Evolutionary conservation across 2,329 filamentous ascomycete genomes (phyloP).

Genomic region (Sarocladium brachiariae): DNA sequence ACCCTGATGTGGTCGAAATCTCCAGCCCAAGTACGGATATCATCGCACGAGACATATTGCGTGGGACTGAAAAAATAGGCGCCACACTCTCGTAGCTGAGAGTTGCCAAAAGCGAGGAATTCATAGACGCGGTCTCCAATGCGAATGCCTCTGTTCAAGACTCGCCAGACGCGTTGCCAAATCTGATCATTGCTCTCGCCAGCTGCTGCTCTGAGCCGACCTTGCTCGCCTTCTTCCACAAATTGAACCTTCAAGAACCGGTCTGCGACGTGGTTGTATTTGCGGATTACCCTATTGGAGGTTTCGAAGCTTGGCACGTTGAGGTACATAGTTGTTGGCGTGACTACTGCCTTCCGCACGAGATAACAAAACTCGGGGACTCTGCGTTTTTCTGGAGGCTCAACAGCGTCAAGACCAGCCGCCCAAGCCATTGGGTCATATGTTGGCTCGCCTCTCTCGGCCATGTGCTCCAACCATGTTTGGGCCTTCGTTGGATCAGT

Average conservation of each 20-base stretch:
- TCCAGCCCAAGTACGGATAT: slow-evolving; percentile 84
- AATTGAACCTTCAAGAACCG: slow-evolving; percentile 88
- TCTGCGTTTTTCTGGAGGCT: slow-evolving; percentile 38
- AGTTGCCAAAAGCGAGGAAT: slow-evolving; percentile 92
- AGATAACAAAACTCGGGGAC: slow-evolving; percentile 68
- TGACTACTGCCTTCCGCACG: slow-evolving; percentile 71
- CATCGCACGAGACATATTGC: slow-evolving; percentile 57
- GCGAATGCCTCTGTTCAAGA: slow-evolving; percentile 69
- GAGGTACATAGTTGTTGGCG: slow-evolving; percentile 76
- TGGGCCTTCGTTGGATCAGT: slow-evolving; percentile 43
- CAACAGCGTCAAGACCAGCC: slow-evolving; percentile 39
- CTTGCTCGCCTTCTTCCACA: slow-evolving; percentile 65
- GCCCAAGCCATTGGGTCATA: slow-evolving; percentile 71
- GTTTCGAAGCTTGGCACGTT: slow-evolving; percentile 74
- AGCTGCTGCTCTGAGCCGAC: slow-evolving; percentile 38
- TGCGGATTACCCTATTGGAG: slow-evolving; percentile 78
- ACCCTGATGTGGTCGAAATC: slow-evolving; percentile 72
- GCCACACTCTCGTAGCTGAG: slow-evolving; percentile 85
- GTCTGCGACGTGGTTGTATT: slow-evolving; percentile 61
- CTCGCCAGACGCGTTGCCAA: slow-evolving; percentile 65
- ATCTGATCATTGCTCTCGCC: slow-evolving; percentile 54
- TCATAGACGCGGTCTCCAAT: slow-evolving; percentile 78
- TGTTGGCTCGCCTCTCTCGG: slow-evolving; percentile 54
- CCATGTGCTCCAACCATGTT: slow-evolving; percentile 67
- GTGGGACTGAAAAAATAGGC: slow-evolving; percentile 87